Conservation (phyloP, 78 protist genomes). For the Dictyostelium capitatum region DNA sequence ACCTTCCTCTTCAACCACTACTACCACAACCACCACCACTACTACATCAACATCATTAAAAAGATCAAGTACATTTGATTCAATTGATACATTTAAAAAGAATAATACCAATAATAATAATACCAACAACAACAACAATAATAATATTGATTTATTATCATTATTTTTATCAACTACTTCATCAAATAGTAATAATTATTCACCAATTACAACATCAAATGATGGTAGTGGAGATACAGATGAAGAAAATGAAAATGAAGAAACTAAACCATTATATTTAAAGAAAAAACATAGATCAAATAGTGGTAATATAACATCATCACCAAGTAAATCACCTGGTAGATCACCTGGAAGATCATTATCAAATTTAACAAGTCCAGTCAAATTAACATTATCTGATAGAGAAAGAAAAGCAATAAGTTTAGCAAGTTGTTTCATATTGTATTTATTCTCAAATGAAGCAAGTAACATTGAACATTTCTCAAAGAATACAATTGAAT, state of each 20-base stretch:
- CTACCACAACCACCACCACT: background rate
- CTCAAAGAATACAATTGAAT: slow-evolving; percentile 15
- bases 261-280: background rate
- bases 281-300: slow-evolving; percentile 11
- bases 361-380: background rate
- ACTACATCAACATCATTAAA: slow-evolving; percentile 12
- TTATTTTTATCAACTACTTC: slow-evolving; percentile 22
- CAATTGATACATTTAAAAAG: background rate
- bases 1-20: too few species aligned
- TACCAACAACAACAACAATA: background rate
- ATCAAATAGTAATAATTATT: background rate
- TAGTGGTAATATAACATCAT: background rate
- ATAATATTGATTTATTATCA: slow-evolving; percentile 18
- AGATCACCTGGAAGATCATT: background rate
- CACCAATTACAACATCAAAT: background rate
- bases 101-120: background rate
- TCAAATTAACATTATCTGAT: background rate
- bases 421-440: slow-evolving; percentile 54
- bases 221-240: background rate
- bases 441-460: slow-evolving; percentile 27
- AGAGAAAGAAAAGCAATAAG: slow-evolving; percentile 19
- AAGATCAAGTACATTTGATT: slow-evolving; percentile 22
- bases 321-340: background rate
- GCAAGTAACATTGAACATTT: slow-evolving; percentile 53
- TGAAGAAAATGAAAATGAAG: background rate